These are phyloP conservation scores for Penicillium taxi DNA, from an alignment of 495 filamentous ascomycete species.

Conservation along the genomic window DNA sequence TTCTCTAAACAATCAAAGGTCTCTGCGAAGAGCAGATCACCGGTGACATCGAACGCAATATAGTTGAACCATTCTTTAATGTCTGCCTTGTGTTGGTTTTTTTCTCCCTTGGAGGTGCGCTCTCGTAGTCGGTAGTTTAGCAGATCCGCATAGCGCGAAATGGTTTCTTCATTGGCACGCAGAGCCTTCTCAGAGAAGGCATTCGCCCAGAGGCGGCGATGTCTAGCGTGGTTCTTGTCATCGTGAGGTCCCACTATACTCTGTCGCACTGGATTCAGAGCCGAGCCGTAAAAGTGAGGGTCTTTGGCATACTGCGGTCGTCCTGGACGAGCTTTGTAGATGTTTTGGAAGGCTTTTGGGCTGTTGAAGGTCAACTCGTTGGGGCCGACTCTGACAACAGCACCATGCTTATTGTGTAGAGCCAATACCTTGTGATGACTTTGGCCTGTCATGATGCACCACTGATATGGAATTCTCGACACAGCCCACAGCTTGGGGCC, in stretches of 20 bases:
- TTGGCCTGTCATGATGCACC: neutral
- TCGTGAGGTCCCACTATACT: neutral
- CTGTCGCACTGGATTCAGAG: neutral
- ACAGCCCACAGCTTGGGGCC: conserved; percentile 2
- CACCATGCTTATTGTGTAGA: conserved; percentile 1
- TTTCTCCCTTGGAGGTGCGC: neutral
- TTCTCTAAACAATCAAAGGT: neutral
- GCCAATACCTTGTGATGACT: neutral
- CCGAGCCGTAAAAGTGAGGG: neutral
- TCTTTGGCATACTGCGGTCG: neutral
- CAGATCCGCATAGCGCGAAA: neutral
- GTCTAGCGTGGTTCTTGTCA: neutral
- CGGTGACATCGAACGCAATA: neutral
- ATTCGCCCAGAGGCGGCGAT: neutral
- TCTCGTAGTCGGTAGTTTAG: neutral
- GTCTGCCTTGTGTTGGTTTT: neutral
- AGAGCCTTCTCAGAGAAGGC: neutral
- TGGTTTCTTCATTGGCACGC: neutral
- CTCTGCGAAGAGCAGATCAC: conserved; percentile 2
- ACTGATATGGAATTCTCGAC: neutral
- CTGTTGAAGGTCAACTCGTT: conserved; percentile 1
- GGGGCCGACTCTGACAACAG: neutral
- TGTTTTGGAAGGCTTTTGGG: neutral
- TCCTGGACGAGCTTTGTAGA: neutral
- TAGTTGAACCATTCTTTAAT: neutral